Evolutionary conservation across 2,329 filamentous ascomycete species (phyloP), one percentile per base, ranked within the genome.

Genomic region (Hawksworthiomyces lignivorus): DNA sequence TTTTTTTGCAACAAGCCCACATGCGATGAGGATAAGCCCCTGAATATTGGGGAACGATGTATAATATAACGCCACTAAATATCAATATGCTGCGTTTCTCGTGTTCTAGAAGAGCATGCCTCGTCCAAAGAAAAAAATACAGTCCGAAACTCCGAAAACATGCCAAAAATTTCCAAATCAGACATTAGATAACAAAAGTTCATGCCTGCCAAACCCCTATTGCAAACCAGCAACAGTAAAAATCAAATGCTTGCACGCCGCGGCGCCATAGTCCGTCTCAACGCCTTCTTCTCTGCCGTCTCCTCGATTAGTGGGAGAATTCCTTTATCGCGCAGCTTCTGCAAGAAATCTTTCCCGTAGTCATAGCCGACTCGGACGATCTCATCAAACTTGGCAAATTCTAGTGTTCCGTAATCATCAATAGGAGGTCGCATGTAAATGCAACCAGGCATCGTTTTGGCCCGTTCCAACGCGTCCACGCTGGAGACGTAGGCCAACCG

Each of bases 361-460:
- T 76, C 73, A 62, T 95, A 94, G 2, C 92, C 94, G 10, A 96
- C 74, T 52, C 84, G 73, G 56, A 94, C 95, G 41, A 98, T 90
- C 70, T 98, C 94, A 55, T 97, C 90, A 61, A 98, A 98, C 62
- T 94, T 96, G 48, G 81, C 86, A 68, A 98, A 98, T 45, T 98
- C 92, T 22, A 98, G 68, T 1, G 92, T 98, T 5, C 89, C 92
- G 54, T 95, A 98, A 2, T 78, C 74, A 56, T 97, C 92, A 48
- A 98, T 84, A 0, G 92, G 92, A 5, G 94, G 94, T 1, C 92
- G 78, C 87, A 98, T 94, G 62, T 98, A 98, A 39, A 94, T 72
- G 61, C 90, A 97, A 0, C 92, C 92, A 0, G 87, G 80, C 56
- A 84, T 90, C 5, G 73, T 83, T 70, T 98, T 98, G 19, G 92